Percentiles rank a stretch among this genome's conserved stretches.
Conservation (phyloP, 208 protist species). For the Leishmania braziliensis region DNA sequence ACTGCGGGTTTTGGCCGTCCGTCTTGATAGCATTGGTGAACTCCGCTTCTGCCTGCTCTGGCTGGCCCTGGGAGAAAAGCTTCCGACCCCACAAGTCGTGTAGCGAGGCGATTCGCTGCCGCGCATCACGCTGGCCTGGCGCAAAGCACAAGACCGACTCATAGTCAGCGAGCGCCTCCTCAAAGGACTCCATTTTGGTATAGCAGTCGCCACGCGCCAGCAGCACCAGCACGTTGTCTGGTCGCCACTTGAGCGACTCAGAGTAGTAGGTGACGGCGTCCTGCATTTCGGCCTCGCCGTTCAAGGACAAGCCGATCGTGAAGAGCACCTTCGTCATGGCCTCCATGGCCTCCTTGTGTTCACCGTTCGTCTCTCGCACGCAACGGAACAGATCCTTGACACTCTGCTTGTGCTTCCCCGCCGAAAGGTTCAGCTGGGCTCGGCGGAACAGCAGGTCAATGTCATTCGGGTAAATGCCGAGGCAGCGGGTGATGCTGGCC, state of each 20-base stretch:
- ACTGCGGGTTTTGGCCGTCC: slow-evolving; percentile 65
- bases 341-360: slow-evolving; percentile 77
- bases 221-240: slow-evolving; percentile 82
- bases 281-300: slow-evolving; percentile 50
- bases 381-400: slow-evolving; percentile 84
- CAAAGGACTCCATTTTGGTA: slow-evolving; percentile 76
- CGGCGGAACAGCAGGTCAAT: slow-evolving; percentile 73
- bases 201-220: slow-evolving; percentile 89
- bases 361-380: slow-evolving; percentile 83
- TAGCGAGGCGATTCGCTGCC: slow-evolving; percentile 68
- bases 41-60: slow-evolving; percentile 71
- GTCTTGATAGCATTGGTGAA: slow-evolving; percentile 87
- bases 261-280: slow-evolving; percentile 86
- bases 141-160: slow-evolving; percentile 57
- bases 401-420: slow-evolving; percentile 65
- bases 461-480: slow-evolving; percentile 79
- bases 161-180: slow-evolving; percentile 79
- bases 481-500: slow-evolving; percentile 80
- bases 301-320: slow-evolving; percentile 56
- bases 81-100: slow-evolving; percentile 85
- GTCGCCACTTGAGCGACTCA: slow-evolving; percentile 86
- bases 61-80: slow-evolving; percentile 51
- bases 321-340: slow-evolving; percentile 87
- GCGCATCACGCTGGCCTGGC: slow-evolving; percentile 54
- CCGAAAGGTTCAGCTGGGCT: slow-evolving; percentile 67